Conservation (phyloP, 2,329 filamentous ascomycete species). For the Xylariaceae sp. region DNA sequence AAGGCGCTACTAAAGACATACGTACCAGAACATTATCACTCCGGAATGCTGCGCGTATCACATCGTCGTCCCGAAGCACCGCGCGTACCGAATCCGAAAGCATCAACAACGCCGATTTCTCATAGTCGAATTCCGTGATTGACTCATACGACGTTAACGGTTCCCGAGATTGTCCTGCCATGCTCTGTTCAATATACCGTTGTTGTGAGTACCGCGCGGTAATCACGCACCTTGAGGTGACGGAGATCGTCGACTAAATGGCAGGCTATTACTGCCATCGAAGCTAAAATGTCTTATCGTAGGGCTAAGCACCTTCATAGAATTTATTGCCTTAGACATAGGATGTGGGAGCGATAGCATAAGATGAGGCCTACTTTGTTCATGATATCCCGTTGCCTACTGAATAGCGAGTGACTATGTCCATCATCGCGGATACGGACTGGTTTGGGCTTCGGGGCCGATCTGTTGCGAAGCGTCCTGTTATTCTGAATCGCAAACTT, state of each 20-base stretch:
- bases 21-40: too few relatives aligned
- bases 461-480: conserved; percentile 19
- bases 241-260: conserved; percentile 22
- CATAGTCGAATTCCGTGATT: conserved; percentile 18
- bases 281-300: conserved; percentile 29
- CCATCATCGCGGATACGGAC: conserved; percentile 24
- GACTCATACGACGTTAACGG: conserved; percentile 17
- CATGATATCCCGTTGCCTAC: conserved; percentile 28
- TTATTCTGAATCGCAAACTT: conserved; percentile 25
- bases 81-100: conserved; percentile 43
- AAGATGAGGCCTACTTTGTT: conserved; percentile 11
- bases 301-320: conserved; percentile 28
- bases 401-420: conserved; percentile 20
- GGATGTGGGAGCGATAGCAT: neutral
- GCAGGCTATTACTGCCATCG: conserved; percentile 22
- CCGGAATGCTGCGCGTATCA: conserved; percentile 23
- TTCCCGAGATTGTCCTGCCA: conserved; percentile 15
- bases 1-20: too few relatives aligned
- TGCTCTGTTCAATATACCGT: conserved; percentile 1
- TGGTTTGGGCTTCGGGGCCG: conserved; percentile 23
- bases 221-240: conserved; percentile 13
- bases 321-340: neutral
- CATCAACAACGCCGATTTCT: conserved; percentile 30
- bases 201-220: too few relatives aligned
- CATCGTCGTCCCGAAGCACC: conserved; percentile 33